Base-by-base conservation (phyloP, 1,284 basidiomycete species). In the Mycosarcoma maydis region DNA sequence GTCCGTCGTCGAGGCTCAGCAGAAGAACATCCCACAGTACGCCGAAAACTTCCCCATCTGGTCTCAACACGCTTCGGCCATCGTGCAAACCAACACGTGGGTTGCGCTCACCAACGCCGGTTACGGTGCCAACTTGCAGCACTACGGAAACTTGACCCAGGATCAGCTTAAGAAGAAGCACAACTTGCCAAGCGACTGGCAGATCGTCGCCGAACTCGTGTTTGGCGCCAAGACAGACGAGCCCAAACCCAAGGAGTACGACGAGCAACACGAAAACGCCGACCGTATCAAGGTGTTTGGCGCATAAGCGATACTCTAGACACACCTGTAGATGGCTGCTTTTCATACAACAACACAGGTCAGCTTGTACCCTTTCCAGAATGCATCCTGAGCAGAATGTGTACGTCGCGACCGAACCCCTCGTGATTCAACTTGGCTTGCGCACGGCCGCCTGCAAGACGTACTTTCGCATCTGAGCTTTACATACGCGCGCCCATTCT, bases 51-150 rank as follows among this genome's bases (percentile, higher is more conserved):
- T 84, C 78, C 83, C 84, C 17, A 32, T 42, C 22, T 76, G 62
- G 71, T 66, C 62, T 32, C 43, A 50, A 40, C 76, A 77, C 55
- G 34, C 69, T 3, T 47, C 68, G 1, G 75, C 76, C 43, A 84
- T 84, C 59, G 76, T 83, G 6, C 84, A 85, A 64, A 76, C 78
- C 66, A 80, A 83, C 54, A 66, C 82, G 19, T 85, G 85, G 85
- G 83, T 82, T n/a, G 82, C 84, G 0, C 77, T 86, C 23, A 81
- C 81, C 39, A 62, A 72, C 17, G 84, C 84, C 34, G 84, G 84
- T 8, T 81, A 84, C 71, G 85, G 85, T 38, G 84, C 82, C 6
- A 83, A 76, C 58, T 73, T 85, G 10, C 84, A 85, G 72, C 78
- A 80, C 68, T 76, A 77, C 58, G 73, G 60, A 29, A 69, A 68